phyloP scores from a whole-genome alignment of 140 eudicot species.

The Bidens hawaiensis region DNA sequence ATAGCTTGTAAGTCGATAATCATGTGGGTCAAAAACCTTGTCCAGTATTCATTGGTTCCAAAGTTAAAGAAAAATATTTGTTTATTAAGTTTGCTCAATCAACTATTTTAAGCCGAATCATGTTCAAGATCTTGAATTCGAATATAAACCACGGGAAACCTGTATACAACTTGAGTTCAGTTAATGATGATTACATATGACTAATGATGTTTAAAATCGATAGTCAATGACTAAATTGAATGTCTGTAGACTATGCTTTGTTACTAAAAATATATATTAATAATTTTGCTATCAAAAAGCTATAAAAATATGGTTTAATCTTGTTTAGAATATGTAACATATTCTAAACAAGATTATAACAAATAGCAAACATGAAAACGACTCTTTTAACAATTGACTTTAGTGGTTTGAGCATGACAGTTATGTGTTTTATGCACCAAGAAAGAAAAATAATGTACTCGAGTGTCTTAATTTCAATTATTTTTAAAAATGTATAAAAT shows the following conservation, averaged over 20 bases:
- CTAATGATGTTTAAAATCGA: neutral
- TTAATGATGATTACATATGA: neutral
- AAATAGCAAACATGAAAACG: too few species aligned
- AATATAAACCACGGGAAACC: too few species aligned
- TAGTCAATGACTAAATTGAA: neutral
- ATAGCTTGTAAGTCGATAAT: neutral
- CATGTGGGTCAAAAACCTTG: neutral
- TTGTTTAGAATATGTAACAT: neutral
- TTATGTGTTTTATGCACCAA: too few species aligned
- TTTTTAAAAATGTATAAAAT: too few species aligned
- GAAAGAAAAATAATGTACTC: too few species aligned
- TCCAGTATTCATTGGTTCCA: neutral
- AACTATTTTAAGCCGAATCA: neutral
- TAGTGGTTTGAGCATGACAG: too few species aligned
- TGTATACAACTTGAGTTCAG: neutral
- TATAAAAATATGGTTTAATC: neutral
- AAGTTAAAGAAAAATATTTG: too few species aligned
- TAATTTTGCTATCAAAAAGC: neutral
- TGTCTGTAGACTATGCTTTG: neutral
- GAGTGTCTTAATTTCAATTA: too few species aligned
- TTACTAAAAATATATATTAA: neutral
- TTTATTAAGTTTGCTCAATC: neutral
- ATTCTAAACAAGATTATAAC: too few species aligned
- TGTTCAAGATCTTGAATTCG: too few species aligned
- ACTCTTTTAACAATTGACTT: too few species aligned